Evolutionary conservation across 2,329 filamentous ascomycete species (phyloP).

Genomic region (Colletotrichum sublineola): DNA sequence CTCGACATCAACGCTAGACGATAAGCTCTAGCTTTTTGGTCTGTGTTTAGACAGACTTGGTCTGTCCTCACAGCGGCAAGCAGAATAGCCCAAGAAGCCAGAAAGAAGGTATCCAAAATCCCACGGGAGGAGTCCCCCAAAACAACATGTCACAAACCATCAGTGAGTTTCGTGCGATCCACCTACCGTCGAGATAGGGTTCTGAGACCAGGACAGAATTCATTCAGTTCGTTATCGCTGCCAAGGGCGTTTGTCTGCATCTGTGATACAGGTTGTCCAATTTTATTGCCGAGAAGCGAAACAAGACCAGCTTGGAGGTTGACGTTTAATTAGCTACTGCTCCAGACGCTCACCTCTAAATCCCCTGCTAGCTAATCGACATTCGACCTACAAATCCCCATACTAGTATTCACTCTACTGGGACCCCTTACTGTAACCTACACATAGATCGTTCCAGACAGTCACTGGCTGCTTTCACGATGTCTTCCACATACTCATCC

Average conservation of each 20-base stretch:
- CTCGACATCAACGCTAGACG: constrained; percentile 9
- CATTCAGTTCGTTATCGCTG: not conserved
- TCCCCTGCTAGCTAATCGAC: not conserved
- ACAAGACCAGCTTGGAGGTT: not conserved
- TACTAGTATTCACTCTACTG: not conserved
- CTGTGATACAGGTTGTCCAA: constrained; percentile 13
- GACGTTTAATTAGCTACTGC: not conserved
- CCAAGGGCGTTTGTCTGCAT: constrained; percentile 14
- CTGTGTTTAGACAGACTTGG: not conserved
- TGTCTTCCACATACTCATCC: constrained; percentile 31
- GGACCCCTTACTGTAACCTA: not conserved
- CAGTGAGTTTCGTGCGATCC: constrained; percentile 1
- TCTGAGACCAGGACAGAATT: constrained; percentile 14
- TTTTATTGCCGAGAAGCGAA: not conserved
- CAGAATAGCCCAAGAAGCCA: constrained; percentile 1
- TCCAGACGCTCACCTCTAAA: not conserved
- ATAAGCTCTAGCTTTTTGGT: not conserved
- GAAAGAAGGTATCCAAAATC: not conserved
- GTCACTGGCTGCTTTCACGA: not conserved
- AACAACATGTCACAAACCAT: constrained; percentile 30
- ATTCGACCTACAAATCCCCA: not conserved
- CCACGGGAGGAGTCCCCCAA: not conserved
- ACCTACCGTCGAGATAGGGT: not conserved
- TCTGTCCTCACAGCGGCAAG: not conserved
- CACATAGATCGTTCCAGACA: constrained; percentile 9